Evolutionary conservation across 2,329 filamentous ascomycete species (phyloP).

Genomic region (Cladosporium sp.): DNA sequence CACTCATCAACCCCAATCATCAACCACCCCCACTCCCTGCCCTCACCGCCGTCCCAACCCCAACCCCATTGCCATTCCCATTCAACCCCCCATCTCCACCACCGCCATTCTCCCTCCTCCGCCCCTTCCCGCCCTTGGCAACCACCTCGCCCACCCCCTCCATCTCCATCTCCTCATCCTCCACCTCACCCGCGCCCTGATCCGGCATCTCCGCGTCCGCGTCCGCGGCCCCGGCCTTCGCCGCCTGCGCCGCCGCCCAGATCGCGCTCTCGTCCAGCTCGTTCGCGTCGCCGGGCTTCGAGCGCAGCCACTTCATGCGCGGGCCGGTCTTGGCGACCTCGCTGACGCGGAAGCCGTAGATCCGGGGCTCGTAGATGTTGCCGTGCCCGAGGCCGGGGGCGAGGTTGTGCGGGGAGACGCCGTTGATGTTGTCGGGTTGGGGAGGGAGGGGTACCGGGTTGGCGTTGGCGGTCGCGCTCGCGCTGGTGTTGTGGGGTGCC

Average conservation of each 20-base stretch:
- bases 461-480: slow-evolving; percentile 7
- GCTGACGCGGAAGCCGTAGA: slow-evolving; percentile 93
- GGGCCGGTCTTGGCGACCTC: slow-evolving; percentile 85
- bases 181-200: slow-evolving; percentile 23
- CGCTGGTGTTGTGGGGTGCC: slow-evolving; percentile 2
- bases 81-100: slow-evolving; percentile 9
- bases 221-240: slow-evolving; percentile 2
- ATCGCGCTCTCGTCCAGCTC: slow-evolving; percentile 69
- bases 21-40: no score
- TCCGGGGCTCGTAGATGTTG: slow-evolving; percentile 88
- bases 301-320: slow-evolving; percentile 92
- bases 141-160: slow-evolving; percentile 4
- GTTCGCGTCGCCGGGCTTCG: slow-evolving; percentile 70
- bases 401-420: slow-evolving; percentile 78
- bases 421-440: slow-evolving; percentile 63
- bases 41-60: slow-evolving; percentile 8
- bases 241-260: slow-evolving; percentile 28
- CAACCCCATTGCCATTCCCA: slow-evolving; percentile 15
- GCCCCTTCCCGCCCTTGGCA: background rate
- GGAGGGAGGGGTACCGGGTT: slow-evolving; percentile 26
- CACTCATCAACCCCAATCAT: no score
- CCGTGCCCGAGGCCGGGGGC: slow-evolving; percentile 75
- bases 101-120: slow-evolving; percentile 9
- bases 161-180: slow-evolving; percentile 25
- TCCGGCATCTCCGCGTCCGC: slow-evolving; percentile 28